Conservation (phyloP, 352 stramenopile species). For the Phytophthora ramorum region DNA sequence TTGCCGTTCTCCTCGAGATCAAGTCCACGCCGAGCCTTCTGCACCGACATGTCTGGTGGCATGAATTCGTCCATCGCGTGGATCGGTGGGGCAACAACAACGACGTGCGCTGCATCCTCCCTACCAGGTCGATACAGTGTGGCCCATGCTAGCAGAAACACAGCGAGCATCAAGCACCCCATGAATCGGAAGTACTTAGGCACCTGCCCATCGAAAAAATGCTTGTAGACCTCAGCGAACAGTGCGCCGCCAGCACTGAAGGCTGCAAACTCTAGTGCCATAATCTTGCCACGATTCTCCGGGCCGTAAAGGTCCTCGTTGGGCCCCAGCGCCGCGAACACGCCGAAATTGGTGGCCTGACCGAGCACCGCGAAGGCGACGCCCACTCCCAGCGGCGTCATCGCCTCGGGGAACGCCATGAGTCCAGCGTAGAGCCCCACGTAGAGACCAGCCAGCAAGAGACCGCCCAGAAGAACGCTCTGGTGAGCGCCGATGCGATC, state of each 20-base stretch:
- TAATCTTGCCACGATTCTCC: conserved; percentile 72
- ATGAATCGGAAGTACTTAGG: conserved; percentile 75
- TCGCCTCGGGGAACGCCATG: conserved; percentile 27
- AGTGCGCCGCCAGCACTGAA: conserved; percentile 76
- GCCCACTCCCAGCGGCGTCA: conserved; percentile 62
- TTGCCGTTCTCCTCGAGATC: conserved; percentile 15
- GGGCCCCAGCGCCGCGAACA: conserved; percentile 72
- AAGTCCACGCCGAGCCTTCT: not conserved
- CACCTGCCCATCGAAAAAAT: conserved; percentile 62
- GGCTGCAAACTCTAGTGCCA: conserved; percentile 66
- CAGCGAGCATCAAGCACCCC: conserved; percentile 52
- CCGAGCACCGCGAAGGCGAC: conserved; percentile 65
- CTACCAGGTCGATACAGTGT: conserved; percentile 46
- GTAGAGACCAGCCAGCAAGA: conserved; percentile 53
- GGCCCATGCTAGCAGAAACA: conserved; percentile 66
- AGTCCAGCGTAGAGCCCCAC: conserved; percentile 50
- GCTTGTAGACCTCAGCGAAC: conserved; percentile 74
- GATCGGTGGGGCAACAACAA: conserved; percentile 19
- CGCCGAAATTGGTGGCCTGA: conserved; percentile 71
- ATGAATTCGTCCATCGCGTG: conserved; percentile 58
- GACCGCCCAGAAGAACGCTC: conserved; percentile 57
- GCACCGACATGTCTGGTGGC: conserved; percentile 21
- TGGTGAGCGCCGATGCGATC: conserved; percentile 69
- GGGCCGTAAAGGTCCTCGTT: conserved; percentile 81
- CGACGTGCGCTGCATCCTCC: conserved; percentile 12